Base-by-base conservation (phyloP, 306 rosid species). In the Trifolium subterraneum region DNA sequence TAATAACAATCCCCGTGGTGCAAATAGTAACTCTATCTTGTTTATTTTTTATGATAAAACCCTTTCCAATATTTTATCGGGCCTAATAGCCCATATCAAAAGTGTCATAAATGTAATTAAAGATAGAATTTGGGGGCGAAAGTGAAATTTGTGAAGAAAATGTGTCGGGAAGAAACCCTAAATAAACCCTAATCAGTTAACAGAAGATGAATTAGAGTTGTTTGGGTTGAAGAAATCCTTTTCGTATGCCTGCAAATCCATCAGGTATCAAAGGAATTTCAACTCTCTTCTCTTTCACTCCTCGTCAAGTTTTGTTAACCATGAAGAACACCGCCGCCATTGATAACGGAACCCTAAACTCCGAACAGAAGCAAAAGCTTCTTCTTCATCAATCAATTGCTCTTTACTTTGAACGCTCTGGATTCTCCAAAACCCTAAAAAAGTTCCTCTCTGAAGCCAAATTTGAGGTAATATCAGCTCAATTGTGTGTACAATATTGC, bases 371-470 rank as follows among this genome's bases (percentile, higher is more conserved):
- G 20, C 84, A 78, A 47, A 88, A 56, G 78, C 73, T 79, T 75
- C 80, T 81, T 64, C 92, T 92, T 44, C 86, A 81, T 14, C 88
- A 73, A 20, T 79, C 94, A 16, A 86, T 92, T n/a, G 92, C 95
- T 8, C 75, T 25, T 45, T 90, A 82, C 78, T 76, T 92, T 80
- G 67, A 88, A 14, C 67, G 41, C 58, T 64, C 74, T 76, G 92
- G 96, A 4, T 88, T 88, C 87, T 86, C 87, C 72, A 92, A 86
- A 71, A 64, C 98, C 39, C 85, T 92, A 0, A 92, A 92, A 56
- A 92, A 84, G 68, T 92, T 92, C 7, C 75, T 58, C 5, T 86
- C 90, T 7, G 96, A 92, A 83, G 92, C 94, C 1, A 73, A 82
- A 50, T 73, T 92, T 19, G 77, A 84, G 90, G 98, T 55, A 36